Evolutionary conservation across 768 basidiomycete species (phyloP).

Genomic region (Hypholoma sublateritium): DNA sequence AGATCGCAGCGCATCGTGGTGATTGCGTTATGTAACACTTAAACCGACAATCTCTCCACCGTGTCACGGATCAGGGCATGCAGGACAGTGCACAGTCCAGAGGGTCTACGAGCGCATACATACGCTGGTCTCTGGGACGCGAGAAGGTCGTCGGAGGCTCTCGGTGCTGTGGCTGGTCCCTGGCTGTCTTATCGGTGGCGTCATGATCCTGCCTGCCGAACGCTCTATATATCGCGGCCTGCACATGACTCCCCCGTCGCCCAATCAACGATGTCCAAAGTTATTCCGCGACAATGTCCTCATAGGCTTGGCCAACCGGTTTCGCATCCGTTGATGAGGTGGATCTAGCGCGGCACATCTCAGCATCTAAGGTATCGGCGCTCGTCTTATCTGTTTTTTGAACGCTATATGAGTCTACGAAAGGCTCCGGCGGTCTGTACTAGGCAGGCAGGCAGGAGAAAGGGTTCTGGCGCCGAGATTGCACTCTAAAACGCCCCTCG

Average conservation of each 20-base stretch:
- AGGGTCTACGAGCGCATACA: no score
- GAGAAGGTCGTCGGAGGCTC: background rate
- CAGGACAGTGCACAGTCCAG: background rate
- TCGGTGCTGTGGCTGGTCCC: background rate
- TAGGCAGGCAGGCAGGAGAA: no score
- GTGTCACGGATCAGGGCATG: background rate
- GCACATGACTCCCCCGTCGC: background rate
- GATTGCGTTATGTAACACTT: background rate
- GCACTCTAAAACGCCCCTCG: no score
- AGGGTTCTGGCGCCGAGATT: no score
- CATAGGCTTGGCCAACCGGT: background rate
- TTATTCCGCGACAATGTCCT: no score
- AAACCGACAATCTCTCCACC: no score
- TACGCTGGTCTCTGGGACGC: background rate
- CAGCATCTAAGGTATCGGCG: background rate
- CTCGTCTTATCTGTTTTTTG: background rate
- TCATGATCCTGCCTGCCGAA: background rate
- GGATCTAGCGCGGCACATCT: background rate
- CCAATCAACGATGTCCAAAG: background rate
- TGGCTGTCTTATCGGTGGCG: background rate
- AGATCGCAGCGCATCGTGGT: background rate
- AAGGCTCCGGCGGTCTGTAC: no score
- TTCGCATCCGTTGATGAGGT: background rate
- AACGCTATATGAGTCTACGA: no score
- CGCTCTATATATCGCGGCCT: background rate